Base-by-base conservation (phyloP, 805 yeast genomes). In the Sungouiella thailandica region DNA sequence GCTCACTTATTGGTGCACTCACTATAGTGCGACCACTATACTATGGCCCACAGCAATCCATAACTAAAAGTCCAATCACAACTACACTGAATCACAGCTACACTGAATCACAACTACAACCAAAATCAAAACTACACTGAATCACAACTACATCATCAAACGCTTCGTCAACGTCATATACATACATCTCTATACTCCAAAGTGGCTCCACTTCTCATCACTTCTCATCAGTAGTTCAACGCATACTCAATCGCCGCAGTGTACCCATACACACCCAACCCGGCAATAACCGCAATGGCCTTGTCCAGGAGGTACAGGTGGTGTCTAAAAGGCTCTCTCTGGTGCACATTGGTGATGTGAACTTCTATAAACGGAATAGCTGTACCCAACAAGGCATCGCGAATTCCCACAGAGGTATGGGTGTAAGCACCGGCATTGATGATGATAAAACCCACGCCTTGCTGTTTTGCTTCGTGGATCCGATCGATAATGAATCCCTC, bases 341-440 rank as follows among this genome's bases (percentile, higher is more conserved):
- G 70, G 39, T 71, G 76, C 23, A 70, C 71, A 44, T 71, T 71
- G 25, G 76, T 70, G 45, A 71, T 67, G 47, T 71, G 76, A 5
- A 71, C 60, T 45, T 71, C 76, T 18, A 71, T 57, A 41, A 64
- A 71, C 16, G 76, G 76, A 32, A 71, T 70, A 16, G 64, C 66
- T 4, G 71, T 71, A 26, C 69, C 71, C 24, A 69, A 45, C 24
- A 71, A 52, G 4, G 76, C 76, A 46, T 71, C 76, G 37, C 76
- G 61, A 9, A 71, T 57, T 1, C 71, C 76, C 15, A 71, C 66
- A 1, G 74, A 68, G 1, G 76, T 71, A 40, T 71, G 76, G 2
- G 76, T 71, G 45, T 67, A 70, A 7, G 76, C 76, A 30, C 76
- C 76, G 9, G 76, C 76, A 42, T 71, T 71, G 31, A 71, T 69